Conservation (phyloP, 2,329 filamentous ascomycete species). For the Neoarthrinium moseri region DNA sequence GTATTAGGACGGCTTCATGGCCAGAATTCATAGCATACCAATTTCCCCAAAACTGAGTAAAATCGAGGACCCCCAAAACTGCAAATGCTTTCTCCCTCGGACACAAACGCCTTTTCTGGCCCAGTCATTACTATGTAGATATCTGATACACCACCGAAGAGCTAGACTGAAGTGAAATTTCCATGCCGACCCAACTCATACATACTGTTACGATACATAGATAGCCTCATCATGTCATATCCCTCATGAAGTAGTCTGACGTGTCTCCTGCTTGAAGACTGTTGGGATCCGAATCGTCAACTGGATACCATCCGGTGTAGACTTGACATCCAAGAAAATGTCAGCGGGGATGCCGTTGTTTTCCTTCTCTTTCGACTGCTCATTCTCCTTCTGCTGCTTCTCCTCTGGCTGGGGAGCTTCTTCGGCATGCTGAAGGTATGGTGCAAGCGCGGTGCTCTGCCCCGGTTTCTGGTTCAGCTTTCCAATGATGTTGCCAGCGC, state of each 20-base stretch:
- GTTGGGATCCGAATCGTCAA: constrained; percentile 57
- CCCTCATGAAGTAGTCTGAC: constrained; percentile 6
- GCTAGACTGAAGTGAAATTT: too few species aligned
- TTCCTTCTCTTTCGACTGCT: constrained; percentile 23
- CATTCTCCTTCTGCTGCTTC: constrained; percentile 17
- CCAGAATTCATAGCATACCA: too few species aligned
- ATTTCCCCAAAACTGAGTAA: too few species aligned
- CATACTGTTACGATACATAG: too few species aligned
- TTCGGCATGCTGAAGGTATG: constrained; percentile 14
- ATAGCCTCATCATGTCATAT: too few species aligned
- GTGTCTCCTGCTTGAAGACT: constrained; percentile 40
- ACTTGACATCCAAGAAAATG: constrained; percentile 57
- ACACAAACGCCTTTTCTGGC: too few species aligned
- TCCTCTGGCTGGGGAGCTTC: constrained; percentile 21
- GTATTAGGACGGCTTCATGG: too few species aligned
- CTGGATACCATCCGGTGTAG: constrained; percentile 57
- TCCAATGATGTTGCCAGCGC: constrained; percentile 43
- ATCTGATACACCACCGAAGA: too few species aligned
- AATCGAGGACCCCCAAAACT: too few species aligned
- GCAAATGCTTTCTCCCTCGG: too few species aligned
- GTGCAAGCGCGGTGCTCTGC: constrained; percentile 13
- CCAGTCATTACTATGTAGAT: too few species aligned
- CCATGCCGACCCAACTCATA: too few species aligned
- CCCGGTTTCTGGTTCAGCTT: constrained; percentile 42
- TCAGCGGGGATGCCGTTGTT: constrained; percentile 45